Conservation (phyloP, 805 yeast species). For the Allodekkera sacchari region DNA sequence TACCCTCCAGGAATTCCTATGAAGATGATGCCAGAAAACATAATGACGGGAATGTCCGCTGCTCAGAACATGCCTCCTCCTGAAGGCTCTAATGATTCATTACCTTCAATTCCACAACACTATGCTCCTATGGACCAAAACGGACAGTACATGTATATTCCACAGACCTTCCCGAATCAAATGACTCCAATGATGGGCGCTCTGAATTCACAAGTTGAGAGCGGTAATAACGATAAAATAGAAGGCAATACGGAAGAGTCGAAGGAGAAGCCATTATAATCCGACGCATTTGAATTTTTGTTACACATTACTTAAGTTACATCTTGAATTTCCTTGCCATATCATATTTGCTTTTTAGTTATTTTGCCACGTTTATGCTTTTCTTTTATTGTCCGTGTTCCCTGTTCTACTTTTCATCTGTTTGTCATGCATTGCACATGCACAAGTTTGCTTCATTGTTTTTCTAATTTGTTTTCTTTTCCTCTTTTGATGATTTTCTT, state of each 20-base stretch:
- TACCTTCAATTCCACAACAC: slow-evolving; percentile 10
- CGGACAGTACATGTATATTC: slow-evolving; percentile 22
- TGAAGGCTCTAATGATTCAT: too few relatives aligned
- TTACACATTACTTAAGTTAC: too few relatives aligned
- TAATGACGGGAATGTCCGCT: too few relatives aligned
- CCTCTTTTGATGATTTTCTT: slow-evolving; percentile 2
- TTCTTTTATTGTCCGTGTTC: slow-evolving; percentile 2
- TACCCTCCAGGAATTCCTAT: too few relatives aligned
- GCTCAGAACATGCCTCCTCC: too few relatives aligned
- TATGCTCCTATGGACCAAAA: slow-evolving; percentile 18
- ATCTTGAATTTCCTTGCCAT: too few relatives aligned
- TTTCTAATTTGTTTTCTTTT: slow-evolving; percentile 1
- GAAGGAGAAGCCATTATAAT: too few relatives aligned
- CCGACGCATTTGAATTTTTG: too few relatives aligned
- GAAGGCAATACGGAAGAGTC: too few relatives aligned
- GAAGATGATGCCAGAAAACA: too few relatives aligned
- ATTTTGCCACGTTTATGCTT: neutral
- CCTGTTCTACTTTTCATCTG: neutral
- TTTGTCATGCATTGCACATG: neutral
- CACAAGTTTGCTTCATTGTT: neutral
- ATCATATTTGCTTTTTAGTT: too few relatives aligned
- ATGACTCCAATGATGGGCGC: slow-evolving; percentile 8
- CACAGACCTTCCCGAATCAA: slow-evolving; percentile 16
- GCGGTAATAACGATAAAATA: neutral
- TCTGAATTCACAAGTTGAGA: neutral